These are phyloP conservation scores for Starmerella bombicola DNA, from an alignment of 805 yeast species.

Conservation along the genomic window DNA sequence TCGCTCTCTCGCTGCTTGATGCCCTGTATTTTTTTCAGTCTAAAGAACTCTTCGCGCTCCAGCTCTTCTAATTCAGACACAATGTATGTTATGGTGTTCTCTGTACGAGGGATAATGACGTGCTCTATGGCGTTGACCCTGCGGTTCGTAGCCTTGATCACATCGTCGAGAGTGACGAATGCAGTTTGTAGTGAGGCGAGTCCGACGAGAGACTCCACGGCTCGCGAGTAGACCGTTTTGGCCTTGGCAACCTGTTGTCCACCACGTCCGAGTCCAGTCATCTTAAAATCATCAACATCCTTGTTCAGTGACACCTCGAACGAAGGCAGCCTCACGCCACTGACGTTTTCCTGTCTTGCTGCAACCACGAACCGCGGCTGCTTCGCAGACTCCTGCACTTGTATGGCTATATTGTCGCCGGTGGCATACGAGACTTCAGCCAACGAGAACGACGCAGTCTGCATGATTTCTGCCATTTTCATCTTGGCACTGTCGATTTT, in stretches of 20 bases:
- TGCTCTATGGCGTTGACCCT: constrained; percentile 98
- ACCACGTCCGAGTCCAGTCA: constrained; percentile 96
- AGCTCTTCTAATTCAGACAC: constrained; percentile 93
- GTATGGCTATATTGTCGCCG: constrained; percentile 89
- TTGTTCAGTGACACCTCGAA: constrained; percentile 78
- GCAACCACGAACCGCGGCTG: constrained; percentile 76
- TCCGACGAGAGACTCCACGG: constrained; percentile 94
- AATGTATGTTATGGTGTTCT: constrained; percentile 82
- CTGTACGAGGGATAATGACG: constrained; percentile 94
- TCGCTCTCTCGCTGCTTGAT: constrained; percentile 65
- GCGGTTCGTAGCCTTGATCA: constrained; percentile 92
- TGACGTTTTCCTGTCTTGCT: constrained; percentile 89
- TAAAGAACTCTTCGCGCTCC: constrained; percentile 95
- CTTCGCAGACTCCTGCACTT: constrained; percentile 88
- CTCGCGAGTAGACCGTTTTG: constrained; percentile 80
- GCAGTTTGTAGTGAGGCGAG: constrained; percentile 95
- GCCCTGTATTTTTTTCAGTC: constrained; percentile 91
- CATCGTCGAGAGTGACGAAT: constrained; percentile 90
- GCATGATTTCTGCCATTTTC: constrained; percentile 98
- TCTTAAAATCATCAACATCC: constrained; percentile 79
- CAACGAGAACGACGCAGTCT: constrained; percentile 90
- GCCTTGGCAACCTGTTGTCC: constrained; percentile 97
- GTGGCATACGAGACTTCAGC: constrained; percentile 97
- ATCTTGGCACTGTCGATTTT: constrained; percentile 90
- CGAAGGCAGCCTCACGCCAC: constrained; percentile 89